Conservation (phyloP, 331 rosid species). For the Telfairia occidentalis region DNA sequence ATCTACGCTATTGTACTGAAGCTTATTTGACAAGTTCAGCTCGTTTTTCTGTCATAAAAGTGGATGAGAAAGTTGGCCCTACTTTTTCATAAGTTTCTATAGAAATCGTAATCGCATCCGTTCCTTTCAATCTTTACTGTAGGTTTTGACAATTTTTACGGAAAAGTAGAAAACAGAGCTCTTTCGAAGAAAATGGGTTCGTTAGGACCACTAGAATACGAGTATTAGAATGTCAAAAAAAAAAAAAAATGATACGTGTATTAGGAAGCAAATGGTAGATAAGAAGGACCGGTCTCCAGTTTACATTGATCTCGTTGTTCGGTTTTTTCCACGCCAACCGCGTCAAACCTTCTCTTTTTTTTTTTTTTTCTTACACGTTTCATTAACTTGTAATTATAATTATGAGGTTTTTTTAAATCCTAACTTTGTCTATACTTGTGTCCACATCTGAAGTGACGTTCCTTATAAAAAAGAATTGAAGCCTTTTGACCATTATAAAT, state of each 20-base stretch:
- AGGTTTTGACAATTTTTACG: neutral
- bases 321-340: neutral
- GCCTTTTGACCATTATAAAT: neutral
- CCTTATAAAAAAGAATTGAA: neutral
- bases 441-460: neutral
- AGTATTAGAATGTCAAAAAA: too few relatives aligned
- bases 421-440: neutral
- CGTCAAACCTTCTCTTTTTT: neutral
- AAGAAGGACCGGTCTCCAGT: neutral
- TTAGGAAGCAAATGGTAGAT: neutral
- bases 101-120: too few relatives aligned
- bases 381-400: neutral
- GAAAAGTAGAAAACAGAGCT: neutral
- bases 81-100: neutral
- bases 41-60: neutral
- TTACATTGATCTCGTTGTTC: neutral
- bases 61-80: neutral
- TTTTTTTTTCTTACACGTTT: neutral
- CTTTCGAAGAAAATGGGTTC: neutral
- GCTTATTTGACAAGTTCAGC: neutral
- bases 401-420: too few relatives aligned
- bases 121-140: neutral
- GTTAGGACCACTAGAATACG: neutral
- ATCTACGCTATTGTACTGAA: neutral
- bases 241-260: too few relatives aligned